phyloP scores from a whole-genome alignment of 2,329 filamentous ascomycete genomes.

The Botrytis byssoidea region DNA sequence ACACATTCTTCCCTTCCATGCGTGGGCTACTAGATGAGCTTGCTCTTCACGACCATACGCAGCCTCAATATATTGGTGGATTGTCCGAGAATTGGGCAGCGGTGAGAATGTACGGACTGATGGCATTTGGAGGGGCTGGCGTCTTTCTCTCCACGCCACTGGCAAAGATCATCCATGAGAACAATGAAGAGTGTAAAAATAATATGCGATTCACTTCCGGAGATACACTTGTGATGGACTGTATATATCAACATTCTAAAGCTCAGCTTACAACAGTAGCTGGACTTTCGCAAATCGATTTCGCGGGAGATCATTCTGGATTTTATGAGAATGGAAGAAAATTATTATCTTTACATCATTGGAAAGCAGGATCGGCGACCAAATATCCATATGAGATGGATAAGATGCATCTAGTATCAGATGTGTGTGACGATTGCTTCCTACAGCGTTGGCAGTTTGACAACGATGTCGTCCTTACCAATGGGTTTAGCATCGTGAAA shows the following conservation, averaged over 20 bases:
- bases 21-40: slow-evolving; percentile 38
- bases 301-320: slow-evolving; percentile 36
- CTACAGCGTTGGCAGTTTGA: slow-evolving; percentile 47
- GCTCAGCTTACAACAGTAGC: slow-evolving; percentile 34
- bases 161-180: slow-evolving; percentile 31
- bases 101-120: slow-evolving; percentile 38
- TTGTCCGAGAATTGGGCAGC: slow-evolving; percentile 38
- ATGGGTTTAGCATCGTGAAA: slow-evolving; percentile 47
- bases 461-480: slow-evolving; percentile 45
- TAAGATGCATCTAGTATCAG: slow-evolving; percentile 37
- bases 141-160: slow-evolving; percentile 35
- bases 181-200: slow-evolving; percentile 33
- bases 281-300: slow-evolving; percentile 37
- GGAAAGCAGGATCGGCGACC: slow-evolving; percentile 35
- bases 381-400: slow-evolving; percentile 37
- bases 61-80: slow-evolving; percentile 35
- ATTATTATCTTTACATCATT: slow-evolving; percentile 37
- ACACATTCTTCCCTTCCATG: slow-evolving; percentile 39
- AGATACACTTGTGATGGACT: slow-evolving; percentile 38
- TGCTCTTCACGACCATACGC: slow-evolving; percentile 32
- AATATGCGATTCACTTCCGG: slow-evolving; percentile 35
- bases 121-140: slow-evolving; percentile 39
- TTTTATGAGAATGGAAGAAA: slow-evolving; percentile 38
- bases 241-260: slow-evolving; percentile 32
- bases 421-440: slow-evolving; percentile 43